Percentiles rank a stretch among this genome's conserved stretches.
These are phyloP conservation scores for Hanseniaspora valbyensis DNA, from an alignment of 805 yeast species.

Conservation along the genomic window DNA sequence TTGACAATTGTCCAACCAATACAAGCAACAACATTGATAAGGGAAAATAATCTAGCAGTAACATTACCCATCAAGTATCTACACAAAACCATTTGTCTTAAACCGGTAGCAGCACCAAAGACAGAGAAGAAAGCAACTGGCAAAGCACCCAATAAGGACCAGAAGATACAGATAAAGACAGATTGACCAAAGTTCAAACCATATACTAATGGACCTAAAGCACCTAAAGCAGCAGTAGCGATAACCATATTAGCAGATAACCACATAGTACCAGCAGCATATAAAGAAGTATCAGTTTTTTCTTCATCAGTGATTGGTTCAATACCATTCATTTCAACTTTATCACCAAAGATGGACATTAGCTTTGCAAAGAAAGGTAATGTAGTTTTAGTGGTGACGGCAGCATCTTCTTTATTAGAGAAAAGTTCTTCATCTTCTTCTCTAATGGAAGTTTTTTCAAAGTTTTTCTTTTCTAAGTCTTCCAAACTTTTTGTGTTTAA, in stretches of 20 bases:
- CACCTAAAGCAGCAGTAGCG: conserved; percentile 73
- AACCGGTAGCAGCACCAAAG: conserved; percentile 76
- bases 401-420: conserved; percentile 10
- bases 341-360: conserved; percentile 19
- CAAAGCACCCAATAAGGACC: conserved; percentile 56
- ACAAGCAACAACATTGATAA: conserved; percentile 71
- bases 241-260: conserved; percentile 79
- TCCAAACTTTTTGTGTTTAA: conserved; percentile 2
- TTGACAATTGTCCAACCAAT: conserved; percentile 93
- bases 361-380: conserved; percentile 21
- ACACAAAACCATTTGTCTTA: conserved; percentile 76
- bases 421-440: conserved; percentile 5
- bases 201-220: conserved; percentile 51
- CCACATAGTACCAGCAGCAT: conserved; percentile 81
- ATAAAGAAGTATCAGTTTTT: conserved; percentile 52
- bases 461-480: conserved; percentile 11
- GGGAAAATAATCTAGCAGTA: conserved; percentile 64
- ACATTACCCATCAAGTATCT: conserved; percentile 66
- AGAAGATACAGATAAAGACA: conserved; percentile 56
- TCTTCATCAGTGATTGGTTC: conserved; percentile 72
- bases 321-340: conserved; percentile 63
- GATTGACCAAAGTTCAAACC: conserved; percentile 65
- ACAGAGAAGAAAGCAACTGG: conserved; percentile 74
- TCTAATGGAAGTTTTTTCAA: conserved; percentile 6
- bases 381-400: conserved; percentile 1